Evolutionary conservation across 2,329 filamentous ascomycete species (phyloP).

Genomic region (Raffaelea albimanens): DNA sequence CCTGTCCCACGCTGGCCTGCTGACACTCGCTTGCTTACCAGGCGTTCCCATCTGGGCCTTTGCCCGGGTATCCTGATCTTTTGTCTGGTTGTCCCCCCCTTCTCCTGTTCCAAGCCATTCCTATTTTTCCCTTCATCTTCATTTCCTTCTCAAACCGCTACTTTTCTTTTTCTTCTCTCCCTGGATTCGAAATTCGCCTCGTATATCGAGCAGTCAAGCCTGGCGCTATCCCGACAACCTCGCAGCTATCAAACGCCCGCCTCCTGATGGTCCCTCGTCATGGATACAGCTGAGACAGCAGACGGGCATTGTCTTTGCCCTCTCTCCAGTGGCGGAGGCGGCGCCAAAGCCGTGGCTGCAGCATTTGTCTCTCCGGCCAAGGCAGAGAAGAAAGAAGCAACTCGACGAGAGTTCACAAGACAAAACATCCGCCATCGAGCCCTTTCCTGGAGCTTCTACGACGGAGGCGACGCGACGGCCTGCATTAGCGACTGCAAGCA

Average conservation of each 20-base stretch:
- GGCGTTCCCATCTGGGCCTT: background rate
- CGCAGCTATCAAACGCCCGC: too few species aligned
- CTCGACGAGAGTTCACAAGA: background rate
- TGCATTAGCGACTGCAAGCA: slow-evolving; percentile 10
- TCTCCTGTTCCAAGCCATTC: background rate
- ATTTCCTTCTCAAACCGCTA: background rate
- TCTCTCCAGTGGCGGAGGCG: background rate
- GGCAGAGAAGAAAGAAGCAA: too few species aligned
- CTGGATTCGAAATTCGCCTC: background rate
- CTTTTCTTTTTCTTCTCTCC: background rate
- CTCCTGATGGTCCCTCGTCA: background rate
- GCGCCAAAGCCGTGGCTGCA: background rate
- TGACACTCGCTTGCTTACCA: background rate
- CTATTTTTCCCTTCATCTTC: background rate
- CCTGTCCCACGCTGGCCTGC: background rate
- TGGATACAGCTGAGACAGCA: slow-evolving; percentile 10
- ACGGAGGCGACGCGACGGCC: slow-evolving; percentile 6
- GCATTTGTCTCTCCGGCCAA: background rate
- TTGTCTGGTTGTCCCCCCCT: background rate
- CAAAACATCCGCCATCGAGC: background rate
- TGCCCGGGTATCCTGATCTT: background rate
- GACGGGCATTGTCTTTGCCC: slow-evolving; percentile 10
- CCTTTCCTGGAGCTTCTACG: slow-evolving; percentile 1
- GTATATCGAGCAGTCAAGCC: background rate
- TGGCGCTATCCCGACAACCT: too few species aligned